Evolutionary conservation across 2,329 filamentous ascomycete species (phyloP), one percentile per base, ranked within the genome.

Genomic region (Scolecobasidium constrictum): DNA sequence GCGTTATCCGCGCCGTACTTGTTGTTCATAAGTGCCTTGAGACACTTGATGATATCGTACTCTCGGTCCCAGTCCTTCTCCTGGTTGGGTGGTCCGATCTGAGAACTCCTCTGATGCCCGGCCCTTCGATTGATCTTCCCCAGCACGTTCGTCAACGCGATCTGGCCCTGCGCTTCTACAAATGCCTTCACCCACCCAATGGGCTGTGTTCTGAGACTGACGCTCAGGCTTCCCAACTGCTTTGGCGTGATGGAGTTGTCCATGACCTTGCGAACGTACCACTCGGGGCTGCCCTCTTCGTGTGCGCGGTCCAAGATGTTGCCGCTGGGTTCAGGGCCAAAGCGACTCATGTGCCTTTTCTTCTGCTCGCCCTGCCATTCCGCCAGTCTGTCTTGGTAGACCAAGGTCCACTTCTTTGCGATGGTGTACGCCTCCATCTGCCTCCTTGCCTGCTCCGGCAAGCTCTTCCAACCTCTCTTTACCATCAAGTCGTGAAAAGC

Each of bases 11-110:
- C 92, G 48, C 92, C 92, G 60, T 94, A 96, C 61, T 94, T 95
- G 75, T 95, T 98, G 77, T 98, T 98, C 83, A 96, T 94, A 45
- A 96, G 66, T 22, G 88, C 87, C 68, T 96, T 96, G 46, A 98
- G 66, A 66, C 92, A 96, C 66, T 98, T 98, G 58, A 94, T 78
- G 49, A 98, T 94, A 58, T 96, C 92, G 59, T 96, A 96, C 65
- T 94, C 88, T 52, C 83, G 78, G 56, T 95, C 88, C 39, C 92
- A 71, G 56, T 90, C 85, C 60, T 83, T 86, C 53, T 94, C 86
- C 5, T 56, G 51, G 45, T 67, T 75, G 20, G 69, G 76, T 23
- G 70, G 63, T 42, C 69, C 67, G 44, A 78, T 74, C 18, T 77
- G 80, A 53, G 85, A 85, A 59, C 84, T 82, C 58, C 88, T 81